These are phyloP conservation scores for Paraconiothyrium brasiliense DNA, from an alignment of 2,329 filamentous ascomycete genomes.

Conservation along the genomic window DNA sequence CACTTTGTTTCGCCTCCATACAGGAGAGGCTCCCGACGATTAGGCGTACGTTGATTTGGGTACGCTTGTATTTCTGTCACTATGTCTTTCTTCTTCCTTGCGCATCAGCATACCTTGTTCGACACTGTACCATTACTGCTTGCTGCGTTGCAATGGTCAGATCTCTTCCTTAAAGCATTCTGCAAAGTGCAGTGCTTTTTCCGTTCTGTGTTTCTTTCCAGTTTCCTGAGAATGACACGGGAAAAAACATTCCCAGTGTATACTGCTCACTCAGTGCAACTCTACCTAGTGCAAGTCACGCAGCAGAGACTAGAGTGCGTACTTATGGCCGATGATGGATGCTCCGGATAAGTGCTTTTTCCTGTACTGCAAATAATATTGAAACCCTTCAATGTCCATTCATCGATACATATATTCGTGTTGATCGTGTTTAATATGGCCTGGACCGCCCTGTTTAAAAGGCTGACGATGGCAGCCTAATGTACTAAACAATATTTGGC, in stretches of 20 bases:
- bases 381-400: constrained; percentile 17
- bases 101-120: constrained; percentile 17
- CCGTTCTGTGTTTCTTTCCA: neutral
- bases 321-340: constrained; percentile 9
- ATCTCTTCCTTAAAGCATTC: neutral
- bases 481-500: constrained; percentile 5
- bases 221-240: neutral
- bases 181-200: constrained; percentile 10
- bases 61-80: constrained; percentile 26
- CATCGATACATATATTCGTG: neutral
- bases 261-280: neutral
- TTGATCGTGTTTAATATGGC: neutral
- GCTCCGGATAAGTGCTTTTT: constrained; percentile 18
- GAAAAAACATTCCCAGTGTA: neutral
- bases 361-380: constrained; percentile 31
- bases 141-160: constrained; percentile 12
- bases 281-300: constrained; percentile 1
- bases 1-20: constrained; percentile 12
- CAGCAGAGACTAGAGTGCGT: neutral
- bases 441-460: neutral
- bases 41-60: constrained; percentile 21
- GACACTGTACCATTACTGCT: constrained; percentile 21
- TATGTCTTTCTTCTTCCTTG: constrained; percentile 20
- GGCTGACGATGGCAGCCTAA: constrained; percentile 4
- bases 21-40: constrained; percentile 13